These are phyloP conservation scores for Phytopythium aichiense DNA, from an alignment of 352 stramenopile genomes.

Conservation along the genomic window DNA sequence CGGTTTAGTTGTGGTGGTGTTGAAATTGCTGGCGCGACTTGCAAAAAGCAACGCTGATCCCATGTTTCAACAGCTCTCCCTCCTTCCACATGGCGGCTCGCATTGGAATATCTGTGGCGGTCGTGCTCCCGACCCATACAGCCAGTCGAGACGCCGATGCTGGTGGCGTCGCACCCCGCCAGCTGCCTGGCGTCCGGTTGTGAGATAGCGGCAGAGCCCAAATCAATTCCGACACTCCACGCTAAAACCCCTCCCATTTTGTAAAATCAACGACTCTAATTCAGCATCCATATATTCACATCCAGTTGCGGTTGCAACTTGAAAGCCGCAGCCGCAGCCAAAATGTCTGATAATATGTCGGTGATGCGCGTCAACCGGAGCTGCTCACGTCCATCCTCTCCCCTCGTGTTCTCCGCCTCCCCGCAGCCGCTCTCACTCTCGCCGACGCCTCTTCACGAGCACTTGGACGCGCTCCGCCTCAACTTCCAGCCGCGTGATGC, in stretches of 20 bases:
- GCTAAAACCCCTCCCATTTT: background rate
- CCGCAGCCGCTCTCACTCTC: background rate
- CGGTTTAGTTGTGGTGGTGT: background rate
- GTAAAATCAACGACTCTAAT: background rate
- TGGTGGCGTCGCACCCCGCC: too few species aligned
- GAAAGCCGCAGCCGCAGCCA: background rate
- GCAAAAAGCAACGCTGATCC: too few species aligned
- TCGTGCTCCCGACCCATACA: too few species aligned
- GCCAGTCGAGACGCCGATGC: too few species aligned
- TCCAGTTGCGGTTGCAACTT: background rate
- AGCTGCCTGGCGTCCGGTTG: too few species aligned
- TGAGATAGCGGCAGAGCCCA: too few species aligned
- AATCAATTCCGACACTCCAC: background rate
- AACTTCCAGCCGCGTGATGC: background rate
- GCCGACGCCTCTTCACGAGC: background rate
- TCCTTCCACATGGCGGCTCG: too few species aligned
- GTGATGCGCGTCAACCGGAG: background rate
- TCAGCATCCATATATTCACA: background rate
- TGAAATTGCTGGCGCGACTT: background rate
- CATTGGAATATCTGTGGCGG: too few species aligned
- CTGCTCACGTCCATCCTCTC: background rate
- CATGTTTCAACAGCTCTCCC: too few species aligned
- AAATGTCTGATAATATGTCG: background rate
- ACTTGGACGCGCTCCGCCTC: background rate
- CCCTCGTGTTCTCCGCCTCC: background rate